A percentile compares a stretch with the other conserved stretches of the same genome.
These are phyloP conservation scores for Fusarium coicis DNA, from an alignment of 2,329 filamentous ascomycete species.

Conservation along the genomic window DNA sequence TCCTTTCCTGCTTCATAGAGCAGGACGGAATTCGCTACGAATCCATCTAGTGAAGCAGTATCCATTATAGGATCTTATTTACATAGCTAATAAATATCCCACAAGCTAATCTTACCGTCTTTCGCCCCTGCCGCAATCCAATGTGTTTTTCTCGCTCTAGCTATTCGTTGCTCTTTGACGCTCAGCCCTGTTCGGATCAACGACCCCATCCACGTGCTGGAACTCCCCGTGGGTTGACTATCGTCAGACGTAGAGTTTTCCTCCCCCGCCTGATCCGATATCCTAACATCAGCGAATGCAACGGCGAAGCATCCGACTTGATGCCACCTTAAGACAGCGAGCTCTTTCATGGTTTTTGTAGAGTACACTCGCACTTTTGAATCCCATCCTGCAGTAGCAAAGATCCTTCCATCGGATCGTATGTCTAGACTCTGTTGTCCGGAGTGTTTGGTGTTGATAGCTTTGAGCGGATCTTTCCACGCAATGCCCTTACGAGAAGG, in stretches of 20 bases:
- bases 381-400: conserved; percentile 96
- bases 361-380: conserved; percentile 83
- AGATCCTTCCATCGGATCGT: conserved; percentile 82
- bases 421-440: conserved; percentile 86
- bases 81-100: conserved; percentile 82
- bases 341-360: conserved; percentile 80
- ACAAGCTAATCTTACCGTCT: conserved; percentile 93
- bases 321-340: conserved; percentile 96
- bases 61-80: background rate
- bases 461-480: conserved; percentile 65
- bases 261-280: conserved; percentile 2
- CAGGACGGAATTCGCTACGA: background rate
- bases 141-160: conserved; percentile 76
- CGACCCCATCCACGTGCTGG: background rate
- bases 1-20: background rate
- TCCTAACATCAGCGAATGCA: conserved; percentile 69
- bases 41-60: background rate
- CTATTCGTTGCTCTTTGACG: conserved; percentile 72
- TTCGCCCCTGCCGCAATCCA: conserved; percentile 94
- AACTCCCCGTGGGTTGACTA: background rate
- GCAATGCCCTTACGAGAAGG: conserved; percentile 38
- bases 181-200: conserved; percentile 30
- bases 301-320: conserved; percentile 86
- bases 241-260: background rate
- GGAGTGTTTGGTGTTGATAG: conserved; percentile 82